A percentile compares a stretch with the other conserved stretches of the same genome.
Conservation (phyloP, 192 early-diverging fungal species). For the Gonapodya prolifera region DNA sequence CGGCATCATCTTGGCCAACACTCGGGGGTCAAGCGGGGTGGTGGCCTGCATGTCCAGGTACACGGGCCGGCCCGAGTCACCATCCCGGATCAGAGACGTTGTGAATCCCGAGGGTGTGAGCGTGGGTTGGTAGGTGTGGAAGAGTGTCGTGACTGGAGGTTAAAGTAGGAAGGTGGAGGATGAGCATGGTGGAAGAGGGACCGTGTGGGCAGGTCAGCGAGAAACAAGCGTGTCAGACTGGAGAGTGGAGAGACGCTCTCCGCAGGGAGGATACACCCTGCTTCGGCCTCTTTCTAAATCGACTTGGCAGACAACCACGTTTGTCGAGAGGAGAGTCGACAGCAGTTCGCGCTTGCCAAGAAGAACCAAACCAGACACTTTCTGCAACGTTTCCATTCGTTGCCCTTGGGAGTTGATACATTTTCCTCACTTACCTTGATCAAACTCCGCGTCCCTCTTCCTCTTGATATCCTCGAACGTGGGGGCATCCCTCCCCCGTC, state of each 20-base stretch:
- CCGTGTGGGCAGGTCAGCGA: not conserved
- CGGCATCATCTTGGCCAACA: slow-evolving; percentile 87
- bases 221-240: not conserved
- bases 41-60: slow-evolving; percentile 95
- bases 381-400: not conserved
- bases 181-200: not conserved
- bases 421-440: not conserved
- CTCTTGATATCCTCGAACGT: not conserved
- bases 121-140: not conserved
- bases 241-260: not conserved
- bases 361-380: too few relatives aligned
- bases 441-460: not conserved
- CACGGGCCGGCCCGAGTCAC: slow-evolving; percentile 52
- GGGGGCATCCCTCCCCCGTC: not conserved
- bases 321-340: too few relatives aligned
- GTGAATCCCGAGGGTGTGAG: not conserved
- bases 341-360: too few relatives aligned
- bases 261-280: not conserved
- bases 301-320: too few relatives aligned
- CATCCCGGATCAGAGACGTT: not conserved
- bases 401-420: too few relatives aligned
- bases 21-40: slow-evolving; percentile 81
- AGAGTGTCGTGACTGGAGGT: not conserved
- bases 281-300: not conserved
- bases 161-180: not conserved